Evolutionary conservation across 495 filamentous ascomycete genomes (phyloP).

Genomic region (Cryomyces minteri): DNA sequence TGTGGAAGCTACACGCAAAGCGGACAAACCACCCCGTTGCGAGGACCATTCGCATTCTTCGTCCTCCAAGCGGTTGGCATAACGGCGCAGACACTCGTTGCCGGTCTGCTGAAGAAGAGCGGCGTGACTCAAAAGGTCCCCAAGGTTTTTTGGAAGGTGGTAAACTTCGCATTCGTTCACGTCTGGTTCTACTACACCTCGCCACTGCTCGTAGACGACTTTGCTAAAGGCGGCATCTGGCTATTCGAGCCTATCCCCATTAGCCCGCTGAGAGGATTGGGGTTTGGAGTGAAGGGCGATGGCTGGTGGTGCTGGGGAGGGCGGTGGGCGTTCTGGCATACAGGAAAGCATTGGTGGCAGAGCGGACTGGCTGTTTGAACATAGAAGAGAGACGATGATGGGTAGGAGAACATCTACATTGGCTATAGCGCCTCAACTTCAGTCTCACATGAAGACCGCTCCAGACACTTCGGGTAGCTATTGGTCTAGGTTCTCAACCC

Average conservation of each 20-base stretch:
- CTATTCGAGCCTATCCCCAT: slow-evolving; percentile 22
- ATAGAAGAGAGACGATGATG: neutral
- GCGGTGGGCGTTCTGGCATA: slow-evolving; percentile 8
- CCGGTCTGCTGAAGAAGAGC: neutral
- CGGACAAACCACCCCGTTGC: slow-evolving; percentile 14
- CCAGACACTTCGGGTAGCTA: too few species aligned
- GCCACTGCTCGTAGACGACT: slow-evolving; percentile 21
- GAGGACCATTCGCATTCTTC: slow-evolving; percentile 21
- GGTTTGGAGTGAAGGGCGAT: slow-evolving; percentile 19
- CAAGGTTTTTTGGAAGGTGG: slow-evolving; percentile 3
- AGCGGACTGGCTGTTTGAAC: slow-evolving; percentile 16
- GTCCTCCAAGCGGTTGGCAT: slow-evolving; percentile 20
- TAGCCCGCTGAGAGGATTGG: slow-evolving; percentile 17
- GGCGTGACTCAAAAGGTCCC: slow-evolving; percentile 9
- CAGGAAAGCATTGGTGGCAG: slow-evolving; percentile 18
- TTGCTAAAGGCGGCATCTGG: slow-evolving; percentile 22
- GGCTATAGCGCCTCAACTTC: too few species aligned
- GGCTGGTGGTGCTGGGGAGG: slow-evolving; percentile 18
- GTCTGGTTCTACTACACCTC: slow-evolving; percentile 21
- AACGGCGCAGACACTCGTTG: slow-evolving; percentile 7
- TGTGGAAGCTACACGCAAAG: slow-evolving; percentile 18
- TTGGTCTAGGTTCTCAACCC: too few species aligned
- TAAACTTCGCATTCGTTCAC: slow-evolving; percentile 18
- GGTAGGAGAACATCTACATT: neutral
- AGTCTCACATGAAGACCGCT: too few species aligned